phyloP scores from a whole-genome alignment of 2,329 filamentous ascomycete genomes.

The Fusarium brevicatenulatum region DNA sequence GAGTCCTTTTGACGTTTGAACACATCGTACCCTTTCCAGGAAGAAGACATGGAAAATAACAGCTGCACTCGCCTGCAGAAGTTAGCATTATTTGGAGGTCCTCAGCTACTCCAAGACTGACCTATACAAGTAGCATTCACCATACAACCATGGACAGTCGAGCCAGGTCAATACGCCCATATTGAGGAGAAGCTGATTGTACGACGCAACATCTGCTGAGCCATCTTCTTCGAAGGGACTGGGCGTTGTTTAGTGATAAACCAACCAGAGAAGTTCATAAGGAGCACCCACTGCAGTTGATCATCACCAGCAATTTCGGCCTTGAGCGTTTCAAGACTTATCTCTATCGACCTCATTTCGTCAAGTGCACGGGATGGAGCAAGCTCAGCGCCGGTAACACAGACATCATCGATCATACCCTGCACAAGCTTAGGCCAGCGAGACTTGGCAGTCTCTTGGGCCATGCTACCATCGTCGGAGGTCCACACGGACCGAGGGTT shows the following conservation, averaged over 20 bases:
- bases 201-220: neutral
- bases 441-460: neutral
- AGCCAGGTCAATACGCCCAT: neutral
- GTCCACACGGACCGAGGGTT: conserved; percentile 1
- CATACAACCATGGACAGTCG: conserved; percentile 11
- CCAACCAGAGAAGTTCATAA: neutral
- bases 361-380: neutral
- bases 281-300: neutral
- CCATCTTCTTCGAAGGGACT: neutral
- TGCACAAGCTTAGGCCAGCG: conserved; percentile 9
- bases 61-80: neutral
- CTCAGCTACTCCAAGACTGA: neutral
- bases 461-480: conserved; percentile 1
- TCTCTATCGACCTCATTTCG: neutral
- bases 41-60: neutral
- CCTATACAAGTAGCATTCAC: conserved; percentile 14
- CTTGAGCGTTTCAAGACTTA: neutral
- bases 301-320: neutral
- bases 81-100: neutral
- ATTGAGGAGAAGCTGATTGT: neutral
- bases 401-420: conserved; percentile 2
- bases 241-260: neutral
- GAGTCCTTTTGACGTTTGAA: conserved; percentile 9
- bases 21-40: neutral
- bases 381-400: neutral